Evolutionary conservation across 1,139 yeast genomes (phyloP), one percentile per base, ranked within the genome.

Genomic region (Taphrina deformans): DNA sequence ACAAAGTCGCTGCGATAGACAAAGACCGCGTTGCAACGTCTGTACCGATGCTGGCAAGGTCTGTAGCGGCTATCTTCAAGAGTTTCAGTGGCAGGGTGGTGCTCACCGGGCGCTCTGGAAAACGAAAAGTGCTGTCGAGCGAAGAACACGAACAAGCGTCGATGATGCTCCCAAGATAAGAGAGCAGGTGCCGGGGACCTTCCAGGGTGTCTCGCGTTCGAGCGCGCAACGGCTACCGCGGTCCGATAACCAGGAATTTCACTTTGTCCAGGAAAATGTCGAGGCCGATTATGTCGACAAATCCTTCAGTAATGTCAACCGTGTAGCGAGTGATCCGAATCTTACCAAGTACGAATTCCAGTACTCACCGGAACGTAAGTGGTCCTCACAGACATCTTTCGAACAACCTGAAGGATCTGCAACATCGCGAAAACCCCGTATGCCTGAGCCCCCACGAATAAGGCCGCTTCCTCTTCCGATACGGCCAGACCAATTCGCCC

Each of bases 81-180:
- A 51, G 18, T 31, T 51, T 16, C 55, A 51, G 26, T 51, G 55
- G 55, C 55, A 51, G 26, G 55, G 55, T 2, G 55, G 55, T 21
- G 55, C 55, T 16, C 35, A 26, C 5, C 31, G 55, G 41, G 55
- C 55, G 3, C 31, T 26, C 10, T 51, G 55, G 55, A 51, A 31
- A 31, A 31, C 41, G 4, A 48, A 23, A 35, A 51, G 16, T n/a
- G 16, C 29, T 16, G 27, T 31, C 27, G 55, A 51, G 10, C 52
- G 23, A 29, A 26, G 35, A 16, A 12, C 18, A 16, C 23, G 52
- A 14, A 26, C 23, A 6, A 24, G 35, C 14, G 35, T 16, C 12
- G n/a, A 21, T 7, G 35, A 27, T 26, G 18, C 53, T 12, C 5
- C 35, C 14, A 16, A 9, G 18, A 7, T 18, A 12, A n/a, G 23